A percentile compares a stretch with the other conserved stretches of the same genome.
Conservation (phyloP, 768 basidiomycete species). For the Saitozyma sp. region DNA sequence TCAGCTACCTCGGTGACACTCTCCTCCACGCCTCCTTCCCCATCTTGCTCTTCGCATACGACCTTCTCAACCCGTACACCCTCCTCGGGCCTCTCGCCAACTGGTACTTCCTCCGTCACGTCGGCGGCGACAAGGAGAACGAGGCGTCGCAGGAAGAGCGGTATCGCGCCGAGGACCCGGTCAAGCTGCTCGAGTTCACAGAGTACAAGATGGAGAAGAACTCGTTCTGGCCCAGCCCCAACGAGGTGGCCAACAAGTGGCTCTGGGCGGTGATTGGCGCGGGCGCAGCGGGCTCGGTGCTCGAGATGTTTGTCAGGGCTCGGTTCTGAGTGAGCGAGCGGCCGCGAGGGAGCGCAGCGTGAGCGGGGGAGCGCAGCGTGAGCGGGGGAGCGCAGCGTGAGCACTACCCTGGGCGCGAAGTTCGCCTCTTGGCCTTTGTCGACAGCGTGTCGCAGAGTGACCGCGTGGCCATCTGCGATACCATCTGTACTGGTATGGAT, state of each 20-base stretch:
- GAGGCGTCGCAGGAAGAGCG: constrained; percentile 26
- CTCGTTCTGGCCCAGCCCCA: constrained; percentile 34
- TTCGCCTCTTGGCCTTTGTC: no score
- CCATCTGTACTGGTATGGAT: no score
- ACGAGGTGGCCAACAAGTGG: constrained; percentile 29
- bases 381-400: no score
- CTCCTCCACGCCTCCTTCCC: constrained; percentile 33
- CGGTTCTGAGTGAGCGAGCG: constrained; percentile 3
- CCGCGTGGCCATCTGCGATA: no score
- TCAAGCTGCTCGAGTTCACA: constrained; percentile 22
- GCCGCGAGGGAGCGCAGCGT: no score
- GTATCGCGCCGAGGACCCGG: constrained; percentile 17
- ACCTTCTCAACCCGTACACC: constrained; percentile 36
- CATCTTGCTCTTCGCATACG: constrained; percentile 26
- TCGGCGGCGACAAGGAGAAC: constrained; percentile 41
- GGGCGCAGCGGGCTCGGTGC: constrained; percentile 18
- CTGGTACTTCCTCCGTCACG: constrained; percentile 31
- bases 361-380: no score
- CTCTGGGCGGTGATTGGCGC: constrained; percentile 15
- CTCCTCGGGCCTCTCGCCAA: constrained; percentile 37
- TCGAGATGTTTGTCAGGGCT: constrained; percentile 16
- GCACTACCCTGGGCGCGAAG: no score
- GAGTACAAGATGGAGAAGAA: constrained; percentile 33
- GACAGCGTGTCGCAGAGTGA: no score
- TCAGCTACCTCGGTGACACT: constrained; percentile 36